These are phyloP conservation scores for Hypoxylon sp. DNA, from an alignment of 2,329 filamentous ascomycete genomes.

Conservation along the genomic window DNA sequence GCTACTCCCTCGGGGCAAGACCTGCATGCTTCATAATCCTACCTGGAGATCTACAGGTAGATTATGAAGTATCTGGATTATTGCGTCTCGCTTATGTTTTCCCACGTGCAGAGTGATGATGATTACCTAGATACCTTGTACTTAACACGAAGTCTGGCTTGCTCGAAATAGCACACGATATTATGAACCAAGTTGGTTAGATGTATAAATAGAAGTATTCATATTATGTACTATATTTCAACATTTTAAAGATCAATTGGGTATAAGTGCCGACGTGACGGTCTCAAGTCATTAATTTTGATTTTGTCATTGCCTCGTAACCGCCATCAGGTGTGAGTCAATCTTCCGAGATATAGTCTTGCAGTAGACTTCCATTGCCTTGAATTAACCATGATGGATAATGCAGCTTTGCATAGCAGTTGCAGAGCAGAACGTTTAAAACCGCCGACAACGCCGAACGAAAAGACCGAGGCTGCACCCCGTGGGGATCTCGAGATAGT, in stretches of 20 bases:
- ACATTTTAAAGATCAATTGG: constrained; percentile 29
- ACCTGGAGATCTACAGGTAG: constrained; percentile 22
- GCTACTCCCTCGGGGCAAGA: neutral
- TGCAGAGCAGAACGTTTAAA: constrained; percentile 30
- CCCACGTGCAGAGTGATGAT: constrained; percentile 33
- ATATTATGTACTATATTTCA: constrained; percentile 27
- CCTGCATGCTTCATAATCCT: neutral
- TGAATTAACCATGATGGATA: constrained; percentile 31
- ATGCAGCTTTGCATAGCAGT: constrained; percentile 28
- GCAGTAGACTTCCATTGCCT: constrained; percentile 12
- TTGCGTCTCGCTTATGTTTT: constrained; percentile 34
- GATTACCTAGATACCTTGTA: too few relatives aligned
- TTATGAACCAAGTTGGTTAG: constrained; percentile 14
- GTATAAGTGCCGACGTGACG: constrained; percentile 33
- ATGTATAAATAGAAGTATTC: constrained; percentile 41
- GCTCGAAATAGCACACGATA: constrained; percentile 36
- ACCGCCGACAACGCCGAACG: constrained; percentile 40
- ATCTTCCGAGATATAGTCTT: constrained; percentile 33
- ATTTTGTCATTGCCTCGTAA: constrained; percentile 43
- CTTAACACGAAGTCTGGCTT: constrained; percentile 16
- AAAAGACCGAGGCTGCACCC: constrained; percentile 31
- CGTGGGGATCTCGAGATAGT: constrained; percentile 31
- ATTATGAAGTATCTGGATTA: constrained; percentile 26
- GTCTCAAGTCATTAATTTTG: constrained; percentile 35
- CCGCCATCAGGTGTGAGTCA: constrained; percentile 33